Conservation (phyloP, 495 filamentous ascomycete genomes). For the Tuber magnatum region DNA sequence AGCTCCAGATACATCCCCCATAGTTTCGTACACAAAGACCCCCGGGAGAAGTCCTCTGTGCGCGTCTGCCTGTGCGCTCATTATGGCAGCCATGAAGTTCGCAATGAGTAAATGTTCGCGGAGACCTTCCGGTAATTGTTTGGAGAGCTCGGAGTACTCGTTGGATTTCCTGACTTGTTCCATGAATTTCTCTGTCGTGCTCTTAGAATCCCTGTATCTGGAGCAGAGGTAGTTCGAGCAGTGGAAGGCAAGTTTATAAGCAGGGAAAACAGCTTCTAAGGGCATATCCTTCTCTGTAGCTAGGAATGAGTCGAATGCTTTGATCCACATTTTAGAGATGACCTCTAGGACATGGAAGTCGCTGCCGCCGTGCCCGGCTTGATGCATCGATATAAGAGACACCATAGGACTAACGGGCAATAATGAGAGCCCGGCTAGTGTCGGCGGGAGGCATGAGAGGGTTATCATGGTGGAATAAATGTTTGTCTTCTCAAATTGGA, state of each 20-base stretch:
- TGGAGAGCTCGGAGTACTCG: not conserved
- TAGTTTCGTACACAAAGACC: not conserved
- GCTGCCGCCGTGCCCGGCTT: not conserved
- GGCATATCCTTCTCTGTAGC: not conserved
- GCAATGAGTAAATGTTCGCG: not conserved
- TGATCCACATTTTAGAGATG: not conserved
- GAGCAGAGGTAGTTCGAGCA: constrained; percentile 1
- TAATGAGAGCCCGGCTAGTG: not conserved
- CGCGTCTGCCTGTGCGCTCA: not conserved
- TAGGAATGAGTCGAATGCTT: not conserved
- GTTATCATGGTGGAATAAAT: not conserved
- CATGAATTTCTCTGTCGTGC: not conserved
- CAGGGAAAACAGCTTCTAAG: not conserved
- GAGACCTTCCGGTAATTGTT: not conserved
- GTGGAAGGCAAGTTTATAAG: not conserved
- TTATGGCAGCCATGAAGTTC: not conserved
- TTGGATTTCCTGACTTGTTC: not conserved
- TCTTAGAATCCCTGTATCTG: not conserved
- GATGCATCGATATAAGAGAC: not conserved
- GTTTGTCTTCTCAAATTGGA: not conserved
- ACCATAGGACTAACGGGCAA: not conserved
- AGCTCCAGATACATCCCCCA: not conserved
- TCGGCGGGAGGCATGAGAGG: not conserved
- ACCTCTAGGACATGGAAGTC: not conserved
- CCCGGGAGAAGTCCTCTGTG: not conserved